Conservation (phyloP, 2,329 filamentous ascomycete species). For the Didymella glomerata region DNA sequence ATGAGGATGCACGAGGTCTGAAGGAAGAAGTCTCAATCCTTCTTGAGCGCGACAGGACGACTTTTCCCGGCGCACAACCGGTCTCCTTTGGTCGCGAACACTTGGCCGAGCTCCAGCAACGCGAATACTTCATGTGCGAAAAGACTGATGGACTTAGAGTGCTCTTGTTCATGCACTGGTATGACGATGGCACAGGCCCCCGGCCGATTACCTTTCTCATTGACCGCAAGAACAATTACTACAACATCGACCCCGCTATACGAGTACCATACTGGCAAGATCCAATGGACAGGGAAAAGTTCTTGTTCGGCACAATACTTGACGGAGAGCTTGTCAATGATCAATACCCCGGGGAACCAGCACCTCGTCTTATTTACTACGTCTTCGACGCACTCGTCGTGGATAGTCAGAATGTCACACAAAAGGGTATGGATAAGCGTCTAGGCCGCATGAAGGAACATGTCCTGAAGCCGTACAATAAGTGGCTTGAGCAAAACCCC, state of each 20-base stretch:
- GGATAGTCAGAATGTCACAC: slow-evolving; percentile 77
- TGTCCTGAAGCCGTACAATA: slow-evolving; percentile 75
- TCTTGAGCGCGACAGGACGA: slow-evolving; percentile 71
- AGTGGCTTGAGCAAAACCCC: slow-evolving; percentile 62
- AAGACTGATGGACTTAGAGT: slow-evolving; percentile 97
- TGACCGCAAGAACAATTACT: slow-evolving; percentile 98
- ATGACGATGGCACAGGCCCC: slow-evolving; percentile 50
- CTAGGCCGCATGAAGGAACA: slow-evolving; percentile 84
- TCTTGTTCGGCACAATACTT: slow-evolving; percentile 82
- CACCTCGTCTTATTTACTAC: slow-evolving; percentile 77
- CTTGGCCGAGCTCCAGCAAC: slow-evolving; percentile 77
- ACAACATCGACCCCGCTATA: slow-evolving; percentile 76
- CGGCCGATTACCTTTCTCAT: slow-evolving; percentile 81
- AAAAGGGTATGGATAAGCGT: slow-evolving; percentile 84
- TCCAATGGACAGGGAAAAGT: slow-evolving; percentile 62
- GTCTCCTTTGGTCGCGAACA: slow-evolving; percentile 89
- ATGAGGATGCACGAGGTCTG: slow-evolving; percentile 58
- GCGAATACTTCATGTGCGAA: slow-evolving; percentile 97
- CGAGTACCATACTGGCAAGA: slow-evolving; percentile 80
- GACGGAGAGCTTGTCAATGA: slow-evolving; percentile 96
- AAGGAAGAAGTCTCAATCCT: slow-evolving; percentile 77
- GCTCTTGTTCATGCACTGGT: slow-evolving; percentile 86
- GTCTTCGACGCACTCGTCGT: slow-evolving; percentile 93
- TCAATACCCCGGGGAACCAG: slow-evolving; percentile 68
- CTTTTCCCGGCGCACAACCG: slow-evolving; percentile 90